Evolutionary conservation across 805 yeast genomes (phyloP).

Genomic region (Metschnikowia kofuensis): DNA sequence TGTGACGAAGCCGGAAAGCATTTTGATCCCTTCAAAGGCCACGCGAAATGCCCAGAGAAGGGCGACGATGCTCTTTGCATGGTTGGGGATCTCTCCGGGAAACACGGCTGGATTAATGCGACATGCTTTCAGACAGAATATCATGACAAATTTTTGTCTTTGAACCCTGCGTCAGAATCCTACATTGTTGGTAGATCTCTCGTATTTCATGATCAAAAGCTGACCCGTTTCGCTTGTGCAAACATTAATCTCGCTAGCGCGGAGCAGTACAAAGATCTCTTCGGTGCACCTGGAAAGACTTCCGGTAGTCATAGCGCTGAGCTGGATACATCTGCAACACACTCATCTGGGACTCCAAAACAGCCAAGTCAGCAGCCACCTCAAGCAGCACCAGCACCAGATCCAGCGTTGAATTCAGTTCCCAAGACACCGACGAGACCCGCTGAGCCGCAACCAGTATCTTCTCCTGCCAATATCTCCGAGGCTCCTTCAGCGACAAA

Average conservation of each 20-base stretch:
- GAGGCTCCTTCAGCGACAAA: not conserved
- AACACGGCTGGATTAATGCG: conserved; percentile 69
- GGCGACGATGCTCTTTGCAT: conserved; percentile 57
- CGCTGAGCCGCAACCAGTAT: not conserved
- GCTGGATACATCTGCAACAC: not conserved
- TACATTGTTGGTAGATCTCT: conserved; percentile 56
- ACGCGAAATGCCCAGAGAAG: conserved; percentile 48
- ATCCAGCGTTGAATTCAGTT: conserved; percentile 1
- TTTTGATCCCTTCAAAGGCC: conserved; percentile 62
- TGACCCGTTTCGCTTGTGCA: conserved; percentile 18
- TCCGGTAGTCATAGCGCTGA: not conserved
- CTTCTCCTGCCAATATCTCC: conserved; percentile 1
- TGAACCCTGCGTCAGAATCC: conserved; percentile 54
- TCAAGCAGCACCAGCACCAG: conserved; percentile 3
- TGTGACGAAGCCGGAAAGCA: conserved; percentile 57
- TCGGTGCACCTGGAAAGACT: conserved; percentile 5
- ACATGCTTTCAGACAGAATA: conserved; percentile 66
- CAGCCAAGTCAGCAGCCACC: conserved; percentile 1
- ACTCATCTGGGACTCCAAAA: not conserved
- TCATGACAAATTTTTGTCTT: conserved; percentile 62
- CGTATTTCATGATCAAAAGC: conserved; percentile 16
- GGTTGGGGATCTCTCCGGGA: conserved; percentile 75
- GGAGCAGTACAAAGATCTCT: conserved; percentile 14
- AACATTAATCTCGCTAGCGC: conserved; percentile 16
- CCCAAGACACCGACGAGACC: not conserved